Percentiles rank a stretch among this genome's conserved stretches.
Conservation (phyloP, 106 monocot genomes). For the Dioscorea alata region DNA sequence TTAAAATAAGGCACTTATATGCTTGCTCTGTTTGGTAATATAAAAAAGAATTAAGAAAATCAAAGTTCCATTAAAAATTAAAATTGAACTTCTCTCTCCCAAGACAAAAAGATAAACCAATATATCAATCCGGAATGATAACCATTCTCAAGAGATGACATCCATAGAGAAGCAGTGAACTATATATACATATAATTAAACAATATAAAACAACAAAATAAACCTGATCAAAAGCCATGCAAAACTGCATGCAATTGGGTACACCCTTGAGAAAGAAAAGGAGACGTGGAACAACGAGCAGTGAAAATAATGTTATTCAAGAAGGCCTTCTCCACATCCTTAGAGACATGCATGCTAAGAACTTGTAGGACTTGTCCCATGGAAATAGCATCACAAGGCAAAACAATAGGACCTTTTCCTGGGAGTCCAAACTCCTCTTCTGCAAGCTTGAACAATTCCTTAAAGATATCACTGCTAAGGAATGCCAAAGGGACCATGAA, state of each 20-base stretch:
- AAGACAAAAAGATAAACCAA: too few relatives aligned
- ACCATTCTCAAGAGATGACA: not conserved
- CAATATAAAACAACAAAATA: not conserved
- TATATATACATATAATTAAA: not conserved
- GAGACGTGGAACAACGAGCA: constrained; percentile 1
- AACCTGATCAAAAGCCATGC: not conserved
- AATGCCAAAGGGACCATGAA: constrained; percentile 10
- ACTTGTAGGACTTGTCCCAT: not conserved
- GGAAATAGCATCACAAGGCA: constrained; percentile 10
- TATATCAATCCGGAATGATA: not conserved
- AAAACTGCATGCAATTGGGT: not conserved
- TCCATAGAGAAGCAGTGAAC: not conserved
- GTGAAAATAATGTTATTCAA: not conserved
- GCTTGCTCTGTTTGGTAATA: too few relatives aligned
- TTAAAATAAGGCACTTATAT: too few relatives aligned
- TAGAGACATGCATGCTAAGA: not conserved
- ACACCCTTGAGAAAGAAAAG: not conserved
- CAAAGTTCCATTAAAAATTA: too few relatives aligned
- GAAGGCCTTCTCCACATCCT: constrained; percentile 1
- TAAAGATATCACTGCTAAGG: constrained; percentile 14
- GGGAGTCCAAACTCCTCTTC: constrained; percentile 19
- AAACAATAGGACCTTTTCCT: constrained; percentile 5
- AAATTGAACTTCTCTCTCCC: too few relatives aligned
- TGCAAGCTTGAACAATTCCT: constrained; percentile 8
- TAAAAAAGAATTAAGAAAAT: too few relatives aligned